These are phyloP conservation scores for Solanum chacoense DNA, from an alignment of 305 asterid genomes.

Conservation along the genomic window DNA sequence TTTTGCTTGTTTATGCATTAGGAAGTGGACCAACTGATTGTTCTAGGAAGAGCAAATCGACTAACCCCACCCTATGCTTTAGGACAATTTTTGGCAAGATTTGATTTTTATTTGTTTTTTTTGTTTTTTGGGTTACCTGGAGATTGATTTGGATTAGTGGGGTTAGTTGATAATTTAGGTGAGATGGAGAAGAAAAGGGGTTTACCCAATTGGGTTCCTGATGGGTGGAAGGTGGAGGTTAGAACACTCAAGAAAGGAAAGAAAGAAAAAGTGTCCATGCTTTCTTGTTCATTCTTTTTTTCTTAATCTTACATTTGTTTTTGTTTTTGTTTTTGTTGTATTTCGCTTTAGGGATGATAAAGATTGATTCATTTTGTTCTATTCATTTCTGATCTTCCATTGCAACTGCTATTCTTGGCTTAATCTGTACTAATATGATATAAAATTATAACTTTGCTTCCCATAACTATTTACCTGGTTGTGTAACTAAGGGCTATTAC, in stretches of 20 bases:
- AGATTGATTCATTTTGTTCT: not conserved
- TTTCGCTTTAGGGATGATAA: not conserved
- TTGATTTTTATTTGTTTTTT: too few species aligned
- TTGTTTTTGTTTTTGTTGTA: not conserved
- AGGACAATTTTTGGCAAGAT: too few species aligned
- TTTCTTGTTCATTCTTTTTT: not conserved
- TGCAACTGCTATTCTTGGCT: not conserved
- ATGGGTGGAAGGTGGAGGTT: constrained; percentile 53
- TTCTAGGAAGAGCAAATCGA: too few species aligned
- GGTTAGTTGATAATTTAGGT: not conserved
- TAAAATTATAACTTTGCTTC: not conserved
- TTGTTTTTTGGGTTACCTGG: not conserved
- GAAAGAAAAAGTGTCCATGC: constrained; percentile 31
- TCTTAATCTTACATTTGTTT: not conserved
- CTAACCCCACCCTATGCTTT: too few species aligned
- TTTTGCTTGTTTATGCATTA: too few species aligned
- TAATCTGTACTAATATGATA: not conserved
- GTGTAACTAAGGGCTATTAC: too few species aligned
- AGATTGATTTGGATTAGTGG: not conserved
- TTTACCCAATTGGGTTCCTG: constrained; percentile 19
- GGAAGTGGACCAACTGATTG: too few species aligned
- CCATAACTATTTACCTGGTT: too few species aligned
- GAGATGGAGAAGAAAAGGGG: constrained; percentile 26
- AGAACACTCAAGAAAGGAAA: constrained; percentile 25
- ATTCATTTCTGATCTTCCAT: not conserved